Percentiles rank a stretch among this genome's conserved stretches.
Conservation (phyloP, 345 rosid genomes). For the Citrus maxima region DNA sequence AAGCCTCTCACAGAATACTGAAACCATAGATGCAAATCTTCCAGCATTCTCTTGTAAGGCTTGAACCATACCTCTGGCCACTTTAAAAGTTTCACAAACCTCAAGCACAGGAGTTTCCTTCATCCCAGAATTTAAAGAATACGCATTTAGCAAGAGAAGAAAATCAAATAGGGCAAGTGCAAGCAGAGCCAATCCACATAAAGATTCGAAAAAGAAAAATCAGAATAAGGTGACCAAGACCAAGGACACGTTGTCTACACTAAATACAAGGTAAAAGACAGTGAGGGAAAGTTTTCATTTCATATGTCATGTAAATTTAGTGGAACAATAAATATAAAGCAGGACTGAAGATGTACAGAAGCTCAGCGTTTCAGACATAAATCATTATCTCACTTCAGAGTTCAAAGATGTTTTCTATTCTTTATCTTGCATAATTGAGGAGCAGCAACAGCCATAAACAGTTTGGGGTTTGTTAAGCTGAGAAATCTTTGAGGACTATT, state of each 20-base stretch:
- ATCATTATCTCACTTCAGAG: background rate
- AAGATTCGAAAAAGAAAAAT: background rate
- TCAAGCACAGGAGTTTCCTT: slow-evolving; percentile 89
- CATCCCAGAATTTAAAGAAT: slow-evolving; percentile 26
- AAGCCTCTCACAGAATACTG: slow-evolving; percentile 91
- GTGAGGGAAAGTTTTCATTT: background rate
- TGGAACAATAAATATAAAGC: background rate
- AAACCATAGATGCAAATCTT: slow-evolving; percentile 96
- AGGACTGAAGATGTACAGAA: background rate
- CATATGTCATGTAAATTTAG: slow-evolving; percentile 5
- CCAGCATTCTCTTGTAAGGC: slow-evolving; percentile 96
- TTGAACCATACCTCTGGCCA: slow-evolving; percentile 97
- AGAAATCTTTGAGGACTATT: background rate
- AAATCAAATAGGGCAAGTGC: slow-evolving; percentile 5
- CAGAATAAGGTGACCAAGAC: background rate
- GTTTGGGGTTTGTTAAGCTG: background rate
- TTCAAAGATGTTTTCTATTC: background rate
- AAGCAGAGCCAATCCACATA: background rate
- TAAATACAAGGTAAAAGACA: background rate
- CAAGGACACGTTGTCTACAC: background rate
- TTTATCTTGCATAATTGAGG: background rate
- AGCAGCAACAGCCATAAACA: background rate
- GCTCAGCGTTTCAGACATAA: background rate
- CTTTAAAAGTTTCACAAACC: slow-evolving; percentile 93
- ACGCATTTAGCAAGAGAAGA: slow-evolving; percentile 13